A percentile compares a stretch with the other conserved stretches of the same genome.
phyloP scores from a whole-genome alignment of 768 basidiomycete species.

The Mycena epipterygia region DNA sequence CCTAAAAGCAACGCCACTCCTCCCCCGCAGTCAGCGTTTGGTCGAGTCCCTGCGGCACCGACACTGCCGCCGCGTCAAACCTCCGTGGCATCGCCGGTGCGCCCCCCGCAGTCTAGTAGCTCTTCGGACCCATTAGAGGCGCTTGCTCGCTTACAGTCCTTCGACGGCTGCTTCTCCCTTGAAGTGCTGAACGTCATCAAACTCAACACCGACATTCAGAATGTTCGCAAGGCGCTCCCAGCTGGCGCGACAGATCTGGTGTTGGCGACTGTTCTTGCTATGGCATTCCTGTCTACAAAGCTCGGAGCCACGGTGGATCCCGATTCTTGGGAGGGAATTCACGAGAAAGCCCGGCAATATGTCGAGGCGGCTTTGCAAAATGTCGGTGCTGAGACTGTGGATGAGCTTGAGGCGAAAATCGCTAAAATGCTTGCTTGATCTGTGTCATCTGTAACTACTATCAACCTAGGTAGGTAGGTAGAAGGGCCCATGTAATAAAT shows the following conservation, averaged over 20 bases:
- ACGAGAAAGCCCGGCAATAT: slow-evolving; percentile 28
- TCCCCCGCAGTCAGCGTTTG: too few relatives aligned
- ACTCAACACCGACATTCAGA: not conserved
- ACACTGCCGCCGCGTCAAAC: too few relatives aligned
- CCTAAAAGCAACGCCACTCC: too few relatives aligned
- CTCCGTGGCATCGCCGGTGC: too few relatives aligned
- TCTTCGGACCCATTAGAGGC: slow-evolving; percentile 25
- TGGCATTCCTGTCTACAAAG: slow-evolving; percentile 29
- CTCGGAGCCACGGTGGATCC: slow-evolving; percentile 8
- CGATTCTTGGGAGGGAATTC: slow-evolving; percentile 32
- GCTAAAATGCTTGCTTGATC: slow-evolving; percentile 13
- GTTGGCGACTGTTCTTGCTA: slow-evolving; percentile 23
- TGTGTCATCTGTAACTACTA: not conserved
- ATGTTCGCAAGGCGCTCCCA: slow-evolving; percentile 6
- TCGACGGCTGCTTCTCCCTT: slow-evolving; percentile 33
- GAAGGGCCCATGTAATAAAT: too few relatives aligned
- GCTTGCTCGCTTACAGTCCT: slow-evolving; percentile 33
- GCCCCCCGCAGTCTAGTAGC: not conserved
- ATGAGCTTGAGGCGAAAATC: slow-evolving; percentile 22
- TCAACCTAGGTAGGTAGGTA: too few relatives aligned
- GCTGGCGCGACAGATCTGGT: slow-evolving; percentile 10
- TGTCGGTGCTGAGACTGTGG: slow-evolving; percentile 8
- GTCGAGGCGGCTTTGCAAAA: slow-evolving; percentile 15
- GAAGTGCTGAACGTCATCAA: slow-evolving; percentile 22
- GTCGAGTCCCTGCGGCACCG: too few relatives aligned